Evolutionary conservation across 371 early-diverging fungal genomes (phyloP).

Genomic region (Batkoa obscura): DNA sequence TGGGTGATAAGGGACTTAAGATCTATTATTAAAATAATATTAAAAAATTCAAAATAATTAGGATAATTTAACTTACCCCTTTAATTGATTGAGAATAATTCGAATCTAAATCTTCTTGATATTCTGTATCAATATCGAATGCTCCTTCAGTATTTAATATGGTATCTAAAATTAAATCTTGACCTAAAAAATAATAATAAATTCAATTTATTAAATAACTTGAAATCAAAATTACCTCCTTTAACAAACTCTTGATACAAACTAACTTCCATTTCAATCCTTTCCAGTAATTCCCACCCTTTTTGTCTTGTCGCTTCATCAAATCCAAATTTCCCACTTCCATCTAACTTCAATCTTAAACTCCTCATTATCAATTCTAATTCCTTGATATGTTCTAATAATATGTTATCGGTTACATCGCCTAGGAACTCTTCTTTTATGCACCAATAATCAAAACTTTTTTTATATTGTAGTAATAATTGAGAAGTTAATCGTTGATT

Average conservation of each 20-base stretch:
- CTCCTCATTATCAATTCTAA: no score
- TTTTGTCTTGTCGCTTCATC: no score
- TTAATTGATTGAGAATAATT: not conserved
- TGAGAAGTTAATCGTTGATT: no score
- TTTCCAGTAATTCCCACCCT: slow-evolving; percentile 30
- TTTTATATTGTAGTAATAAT: no score
- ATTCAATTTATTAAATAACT: not conserved
- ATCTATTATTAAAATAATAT: not conserved
- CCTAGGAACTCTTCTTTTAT: no score
- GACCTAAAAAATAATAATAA: not conserved
- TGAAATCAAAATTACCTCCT: slow-evolving; percentile 20
- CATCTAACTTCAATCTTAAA: no score
- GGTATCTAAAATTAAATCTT: not conserved
- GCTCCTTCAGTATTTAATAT: not conserved
- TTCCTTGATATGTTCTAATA: no score
- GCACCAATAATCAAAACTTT: no score
- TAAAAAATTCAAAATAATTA: not conserved
- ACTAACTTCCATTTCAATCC: slow-evolving; percentile 37
- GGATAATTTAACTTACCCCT: not conserved
- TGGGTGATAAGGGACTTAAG: not conserved
- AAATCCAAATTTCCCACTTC: no score
- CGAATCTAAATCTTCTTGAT: not conserved
- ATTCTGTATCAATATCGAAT: not conserved
- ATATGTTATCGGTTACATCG: no score
- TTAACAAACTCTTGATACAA: slow-evolving; percentile 59